phyloP scores from a whole-genome alignment of 1,284 basidiomycete species.

The Leccinum insigne region DNA sequence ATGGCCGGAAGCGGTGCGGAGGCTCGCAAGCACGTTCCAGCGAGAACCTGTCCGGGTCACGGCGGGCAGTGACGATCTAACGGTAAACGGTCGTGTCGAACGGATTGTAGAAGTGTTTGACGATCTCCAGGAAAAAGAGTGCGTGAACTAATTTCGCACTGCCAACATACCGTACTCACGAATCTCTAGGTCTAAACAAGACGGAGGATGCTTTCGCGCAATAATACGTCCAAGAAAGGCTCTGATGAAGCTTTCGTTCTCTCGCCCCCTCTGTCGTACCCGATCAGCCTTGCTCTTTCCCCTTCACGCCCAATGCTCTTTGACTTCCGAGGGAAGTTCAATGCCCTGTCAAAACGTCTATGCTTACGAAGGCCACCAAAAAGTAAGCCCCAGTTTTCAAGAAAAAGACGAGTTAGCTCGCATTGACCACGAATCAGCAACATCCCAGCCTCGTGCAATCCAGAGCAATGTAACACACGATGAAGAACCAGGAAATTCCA shows the following conservation, averaged over 20 bases:
- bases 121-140: slow-evolving; percentile 89
- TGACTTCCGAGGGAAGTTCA: too few relatives aligned
- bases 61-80: slow-evolving; percentile 94
- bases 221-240: too few relatives aligned
- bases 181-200: slow-evolving; percentile 60
- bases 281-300: background rate
- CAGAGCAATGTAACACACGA: background rate
- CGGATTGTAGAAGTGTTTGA: slow-evolving; percentile 91
- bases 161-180: background rate
- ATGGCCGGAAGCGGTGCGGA: slow-evolving; percentile 96
- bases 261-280: background rate
- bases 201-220: slow-evolving; percentile 51
- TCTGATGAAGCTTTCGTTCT: too few relatives aligned
- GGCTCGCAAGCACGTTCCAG: slow-evolving; percentile 92
- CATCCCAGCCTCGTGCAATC: background rate
- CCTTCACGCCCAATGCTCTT: background rate
- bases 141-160: slow-evolving; percentile 25
- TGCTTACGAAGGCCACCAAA: background rate
- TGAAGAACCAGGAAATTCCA: background rate
- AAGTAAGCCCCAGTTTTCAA: background rate
- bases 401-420: background rate
- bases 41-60: slow-evolving; percentile 87
- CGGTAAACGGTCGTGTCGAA: slow-evolving; percentile 90
- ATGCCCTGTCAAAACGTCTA: too few relatives aligned
- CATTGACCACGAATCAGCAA: background rate